Evolutionary conservation across 2,329 filamentous ascomycete genomes (phyloP).

Genomic region (Nemania sp.): DNA sequence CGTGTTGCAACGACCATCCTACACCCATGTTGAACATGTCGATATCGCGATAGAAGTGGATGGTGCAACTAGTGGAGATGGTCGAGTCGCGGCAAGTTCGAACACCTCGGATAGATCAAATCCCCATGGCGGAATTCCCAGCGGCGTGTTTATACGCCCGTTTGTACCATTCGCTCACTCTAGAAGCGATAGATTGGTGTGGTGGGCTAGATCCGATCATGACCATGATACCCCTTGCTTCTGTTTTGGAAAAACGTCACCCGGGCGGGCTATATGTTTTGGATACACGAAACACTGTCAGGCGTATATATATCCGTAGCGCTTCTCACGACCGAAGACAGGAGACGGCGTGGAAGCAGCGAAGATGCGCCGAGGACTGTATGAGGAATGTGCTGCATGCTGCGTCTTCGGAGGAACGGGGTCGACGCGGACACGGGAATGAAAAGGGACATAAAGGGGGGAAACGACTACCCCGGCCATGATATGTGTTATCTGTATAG

Average conservation of each 20-base stretch:
- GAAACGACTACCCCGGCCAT: slow-evolving; percentile 5
- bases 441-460: neutral
- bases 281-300: slow-evolving; percentile 17
- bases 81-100: slow-evolving; percentile 11
- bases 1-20: slow-evolving; percentile 12
- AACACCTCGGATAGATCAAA: slow-evolving; percentile 8
- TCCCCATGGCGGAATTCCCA: slow-evolving; percentile 22
- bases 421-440: neutral
- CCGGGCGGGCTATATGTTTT: slow-evolving; percentile 16
- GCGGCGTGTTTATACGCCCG: slow-evolving; percentile 3
- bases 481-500: slow-evolving; percentile 12
- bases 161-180: slow-evolving; percentile 15
- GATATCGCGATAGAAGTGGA: slow-evolving; percentile 16
- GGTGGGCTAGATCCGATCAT: slow-evolving; percentile 30
- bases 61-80: slow-evolving; percentile 16
- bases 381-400: slow-evolving; percentile 1
- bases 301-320: slow-evolving; percentile 21
- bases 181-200: slow-evolving; percentile 32
- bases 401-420: slow-evolving; percentile 2
- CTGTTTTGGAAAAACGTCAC: slow-evolving; percentile 22
- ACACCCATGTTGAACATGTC: slow-evolving; percentile 16
- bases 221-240: slow-evolving; percentile 37
- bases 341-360: neutral
- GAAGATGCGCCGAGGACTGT: neutral
- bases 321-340: slow-evolving; percentile 14